Evolutionary conservation across 768 basidiomycete species (phyloP).

Genomic region (Pholiota conissans): DNA sequence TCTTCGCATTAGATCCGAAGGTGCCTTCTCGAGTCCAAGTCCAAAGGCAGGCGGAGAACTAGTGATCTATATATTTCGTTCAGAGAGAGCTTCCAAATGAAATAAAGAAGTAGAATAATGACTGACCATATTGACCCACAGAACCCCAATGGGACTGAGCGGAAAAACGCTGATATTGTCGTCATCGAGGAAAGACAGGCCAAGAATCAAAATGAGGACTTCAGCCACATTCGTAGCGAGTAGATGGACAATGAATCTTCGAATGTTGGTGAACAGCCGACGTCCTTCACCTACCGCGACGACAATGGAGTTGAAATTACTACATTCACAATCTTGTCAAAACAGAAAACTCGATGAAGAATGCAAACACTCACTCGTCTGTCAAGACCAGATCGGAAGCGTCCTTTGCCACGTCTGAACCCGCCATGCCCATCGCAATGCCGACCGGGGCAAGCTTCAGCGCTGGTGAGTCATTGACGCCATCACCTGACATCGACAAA

Average conservation of each 20-base stretch:
- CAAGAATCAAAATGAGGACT: constrained; percentile 53
- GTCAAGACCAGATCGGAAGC: constrained; percentile 57
- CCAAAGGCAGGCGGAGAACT: constrained; percentile 57
- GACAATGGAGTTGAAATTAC: constrained; percentile 62
- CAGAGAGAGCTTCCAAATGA: background rate
- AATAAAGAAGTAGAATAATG: background rate
- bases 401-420: constrained; percentile 56
- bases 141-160: constrained; percentile 50
- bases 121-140: constrained; percentile 52
- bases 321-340: constrained; percentile 10
- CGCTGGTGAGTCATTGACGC: constrained; percentile 61
- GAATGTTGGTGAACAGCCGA: constrained; percentile 57
- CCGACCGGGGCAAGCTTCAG: constrained; percentile 56
- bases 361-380: constrained; percentile 41
- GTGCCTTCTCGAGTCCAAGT: constrained; percentile 51
- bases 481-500: constrained; percentile 57
- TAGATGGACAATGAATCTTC: constrained; percentile 55
- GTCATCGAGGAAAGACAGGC: constrained; percentile 54
- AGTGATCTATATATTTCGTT: constrained; percentile 24
- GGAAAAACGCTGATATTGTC: constrained; percentile 53
- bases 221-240: constrained; percentile 55
- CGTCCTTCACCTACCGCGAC: constrained; percentile 58
- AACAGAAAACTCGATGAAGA: background rate
- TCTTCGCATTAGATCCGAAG: constrained; percentile 48
- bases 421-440: constrained; percentile 59